phyloP scores from a whole-genome alignment of 768 basidiomycete species.

The Agaricus bisporus region DNA sequence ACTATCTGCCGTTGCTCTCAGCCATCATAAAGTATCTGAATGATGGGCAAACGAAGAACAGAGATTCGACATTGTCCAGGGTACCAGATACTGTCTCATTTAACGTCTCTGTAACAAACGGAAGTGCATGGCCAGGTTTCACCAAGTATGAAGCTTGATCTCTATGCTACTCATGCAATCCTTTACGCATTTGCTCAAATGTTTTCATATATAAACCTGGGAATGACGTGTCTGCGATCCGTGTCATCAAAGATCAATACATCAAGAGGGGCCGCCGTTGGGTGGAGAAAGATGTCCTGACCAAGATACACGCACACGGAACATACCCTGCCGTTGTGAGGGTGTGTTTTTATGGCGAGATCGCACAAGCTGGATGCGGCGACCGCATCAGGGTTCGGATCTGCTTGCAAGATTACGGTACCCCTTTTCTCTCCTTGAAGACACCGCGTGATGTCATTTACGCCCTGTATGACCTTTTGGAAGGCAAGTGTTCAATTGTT shows the following conservation, averaged over 20 bases:
- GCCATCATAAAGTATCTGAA: neutral
- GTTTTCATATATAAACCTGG: neutral
- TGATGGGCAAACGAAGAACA: neutral
- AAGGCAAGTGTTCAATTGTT: conserved; percentile 2
- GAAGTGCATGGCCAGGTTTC: too few species aligned
- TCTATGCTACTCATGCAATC: neutral
- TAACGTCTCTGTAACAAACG: too few species aligned
- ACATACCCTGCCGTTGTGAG: neutral
- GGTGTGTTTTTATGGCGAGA: neutral
- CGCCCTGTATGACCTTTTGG: conserved; percentile 10
- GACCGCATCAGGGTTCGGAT: neutral
- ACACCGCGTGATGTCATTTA: neutral
- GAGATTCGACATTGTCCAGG: neutral
- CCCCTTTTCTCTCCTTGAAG: neutral
- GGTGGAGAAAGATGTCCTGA: neutral
- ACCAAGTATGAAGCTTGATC: neutral
- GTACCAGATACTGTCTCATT: too few species aligned
- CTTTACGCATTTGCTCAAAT: neutral
- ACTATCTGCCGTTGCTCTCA: neutral
- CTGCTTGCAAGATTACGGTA: neutral
- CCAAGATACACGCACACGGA: neutral
- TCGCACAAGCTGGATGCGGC: neutral
- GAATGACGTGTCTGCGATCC: neutral
- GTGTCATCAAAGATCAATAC: conserved; percentile 1
- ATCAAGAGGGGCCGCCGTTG: neutral